Base-by-base conservation (phyloP, 139 green algal genomes). In the Raphidocelis subcapitata region DNA sequence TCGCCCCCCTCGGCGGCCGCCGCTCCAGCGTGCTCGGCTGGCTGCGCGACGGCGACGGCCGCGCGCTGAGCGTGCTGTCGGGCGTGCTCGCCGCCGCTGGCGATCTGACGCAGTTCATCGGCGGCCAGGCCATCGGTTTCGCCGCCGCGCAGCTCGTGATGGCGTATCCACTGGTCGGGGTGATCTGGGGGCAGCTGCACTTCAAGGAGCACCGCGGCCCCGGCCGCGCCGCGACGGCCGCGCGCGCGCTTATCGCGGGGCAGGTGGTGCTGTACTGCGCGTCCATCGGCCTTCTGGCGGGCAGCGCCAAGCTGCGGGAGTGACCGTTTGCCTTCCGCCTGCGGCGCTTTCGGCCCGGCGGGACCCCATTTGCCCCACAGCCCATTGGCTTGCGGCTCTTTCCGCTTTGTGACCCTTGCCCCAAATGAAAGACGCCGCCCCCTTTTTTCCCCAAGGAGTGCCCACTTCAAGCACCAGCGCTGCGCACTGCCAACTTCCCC, bases 91-190 rank as follows among this genome's bases (percentile, higher is more conserved):
- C 76, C 12, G 68, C 67, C n/a, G 33, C 54, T 32, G 81, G 76
- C 5, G 81, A 86, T 47, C 28, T 72, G 3, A 75, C 79, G 3
- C 81, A 86, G 65, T 86, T 86, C 49, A 79, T 84, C 32, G 76
- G 76, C 21, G 76, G 76, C 5, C 70, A 82, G 47, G 54, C 35
- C n/a, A 69, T 70, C 23, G 76, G 76, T 15, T 82, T 75, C 47
- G 76, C 76, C 49, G 76, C 76, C 1, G 62, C 55, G 5, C 55
- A 69, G 51, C 35, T 76, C 18, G 36, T 79, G 18, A 79, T 83
- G 77, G 81, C 81, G 5, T 76, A 84, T 33, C 81, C 81, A n/a
- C 54, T 86, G 21, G 81, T 86, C 1, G 64, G 64, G 8, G 81
- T 77, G 2, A 52, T 86, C 21, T 86, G 77, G 77, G 81, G 77